Evolutionary conservation across 106 monocot genomes (phyloP).

Genomic region (Dioscorea zingiberensis): DNA sequence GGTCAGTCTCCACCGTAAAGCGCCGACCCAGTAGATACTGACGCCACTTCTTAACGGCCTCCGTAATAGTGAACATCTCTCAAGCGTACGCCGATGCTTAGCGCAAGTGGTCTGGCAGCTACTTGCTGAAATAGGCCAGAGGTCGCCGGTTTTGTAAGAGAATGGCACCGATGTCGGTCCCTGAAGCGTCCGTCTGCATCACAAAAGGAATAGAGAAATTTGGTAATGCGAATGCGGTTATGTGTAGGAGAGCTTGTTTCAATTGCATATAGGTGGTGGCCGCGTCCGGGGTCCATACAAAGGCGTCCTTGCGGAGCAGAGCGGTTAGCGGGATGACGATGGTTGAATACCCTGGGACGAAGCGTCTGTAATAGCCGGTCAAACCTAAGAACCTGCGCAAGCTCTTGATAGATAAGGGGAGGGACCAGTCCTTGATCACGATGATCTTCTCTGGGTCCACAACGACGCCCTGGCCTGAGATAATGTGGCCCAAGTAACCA

Average conservation of each 20-base stretch:
- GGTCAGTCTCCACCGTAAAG: conserved; percentile 21
- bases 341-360: too few species aligned
- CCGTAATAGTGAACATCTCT: background rate
- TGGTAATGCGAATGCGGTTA: conserved; percentile 3
- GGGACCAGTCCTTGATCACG: background rate
- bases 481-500: background rate
- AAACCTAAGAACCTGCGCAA: conserved; percentile 11
- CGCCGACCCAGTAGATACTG: conserved; percentile 5
- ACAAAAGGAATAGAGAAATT: conserved; percentile 9
- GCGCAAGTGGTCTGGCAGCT: background rate
- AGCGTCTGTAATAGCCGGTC: conserved; percentile 13
- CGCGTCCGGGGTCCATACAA: conserved; percentile 4
- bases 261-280: too few species aligned
- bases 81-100: conserved; percentile 6
- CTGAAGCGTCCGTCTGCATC: too few species aligned
- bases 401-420: background rate
- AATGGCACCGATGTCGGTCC: too few species aligned
- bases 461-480: too few species aligned
- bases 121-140: conserved; percentile 4
- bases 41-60: conserved; percentile 12
- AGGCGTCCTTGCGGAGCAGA: conserved; percentile 9
- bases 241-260: too few species aligned
- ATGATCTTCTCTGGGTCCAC: background rate
- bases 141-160: background rate
- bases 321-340: background rate